phyloP scores from a whole-genome alignment of 768 basidiomycete species.

The Termitomyces sp. region DNA sequence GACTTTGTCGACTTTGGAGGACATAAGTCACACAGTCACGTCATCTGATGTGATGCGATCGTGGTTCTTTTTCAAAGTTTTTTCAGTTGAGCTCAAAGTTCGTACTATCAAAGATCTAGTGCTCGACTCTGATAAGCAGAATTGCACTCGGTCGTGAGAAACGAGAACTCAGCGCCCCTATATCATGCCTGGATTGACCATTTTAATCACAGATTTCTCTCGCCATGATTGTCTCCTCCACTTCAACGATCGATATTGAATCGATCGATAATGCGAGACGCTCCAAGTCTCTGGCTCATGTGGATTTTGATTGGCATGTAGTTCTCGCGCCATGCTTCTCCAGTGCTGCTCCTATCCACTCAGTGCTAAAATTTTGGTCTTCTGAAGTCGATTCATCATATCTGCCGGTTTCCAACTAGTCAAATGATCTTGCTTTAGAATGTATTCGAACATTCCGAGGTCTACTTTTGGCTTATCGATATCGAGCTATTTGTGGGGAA shows the following conservation, averaged over 20 bases:
- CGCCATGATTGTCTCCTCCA: background rate
- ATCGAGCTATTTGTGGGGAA: background rate
- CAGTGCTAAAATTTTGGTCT: background rate
- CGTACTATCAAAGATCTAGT: background rate
- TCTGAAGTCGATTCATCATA: background rate
- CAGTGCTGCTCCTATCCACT: background rate
- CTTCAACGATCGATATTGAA: background rate
- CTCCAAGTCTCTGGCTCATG: too few relatives aligned
- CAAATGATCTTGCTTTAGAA: background rate
- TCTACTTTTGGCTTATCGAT: background rate
- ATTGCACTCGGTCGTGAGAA: background rate
- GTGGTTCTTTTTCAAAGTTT: background rate
- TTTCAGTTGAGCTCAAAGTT: too few relatives aligned
- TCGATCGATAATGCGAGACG: background rate
- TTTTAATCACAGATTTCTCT: background rate
- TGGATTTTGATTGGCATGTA: background rate
- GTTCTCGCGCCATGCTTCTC: background rate
- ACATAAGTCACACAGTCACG: background rate
- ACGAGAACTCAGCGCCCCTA: background rate
- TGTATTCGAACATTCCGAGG: too few relatives aligned
- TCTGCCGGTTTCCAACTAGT: background rate
- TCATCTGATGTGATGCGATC: background rate
- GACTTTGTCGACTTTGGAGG: too few relatives aligned
- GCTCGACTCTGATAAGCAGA: too few relatives aligned
- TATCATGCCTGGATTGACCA: background rate